A percentile compares a stretch with the other conserved stretches of the same genome.
Conservation (phyloP, 495 filamentous ascomycete species). For the Penicillium canescens region DNA sequence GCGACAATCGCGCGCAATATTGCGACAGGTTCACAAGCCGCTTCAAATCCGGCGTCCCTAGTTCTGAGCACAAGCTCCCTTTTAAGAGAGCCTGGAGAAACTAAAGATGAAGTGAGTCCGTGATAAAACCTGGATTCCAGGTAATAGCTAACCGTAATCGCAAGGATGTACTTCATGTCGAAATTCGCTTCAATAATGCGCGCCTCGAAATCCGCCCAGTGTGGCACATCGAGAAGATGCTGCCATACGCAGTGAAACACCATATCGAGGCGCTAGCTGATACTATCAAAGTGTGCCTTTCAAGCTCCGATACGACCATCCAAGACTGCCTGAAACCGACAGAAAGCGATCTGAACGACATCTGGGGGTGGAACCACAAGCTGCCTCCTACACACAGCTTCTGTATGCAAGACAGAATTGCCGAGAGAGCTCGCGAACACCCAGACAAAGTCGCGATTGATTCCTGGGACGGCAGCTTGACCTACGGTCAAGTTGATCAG, state of each 20-base stretch:
- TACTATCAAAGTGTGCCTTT: conserved; percentile 29
- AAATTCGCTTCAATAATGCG: conserved; percentile 22
- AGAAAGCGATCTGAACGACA: conserved; percentile 27
- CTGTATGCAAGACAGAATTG: conserved; percentile 50
- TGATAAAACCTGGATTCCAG: neutral
- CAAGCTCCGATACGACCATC: conserved; percentile 19
- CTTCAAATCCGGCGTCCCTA: conserved; percentile 14
- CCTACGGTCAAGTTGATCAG: conserved; percentile 43
- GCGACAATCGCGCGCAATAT: conserved; percentile 23
- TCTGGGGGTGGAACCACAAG: conserved; percentile 36
- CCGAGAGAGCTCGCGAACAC: conserved; percentile 28
- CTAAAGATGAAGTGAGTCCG: conserved; percentile 27
- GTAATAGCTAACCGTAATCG: neutral
- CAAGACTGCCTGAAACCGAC: conserved; percentile 27
- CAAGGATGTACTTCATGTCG: conserved; percentile 28
- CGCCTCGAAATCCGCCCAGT: conserved; percentile 27
- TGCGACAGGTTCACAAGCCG: conserved; percentile 1
- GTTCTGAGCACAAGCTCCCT: conserved; percentile 34
- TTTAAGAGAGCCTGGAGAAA: conserved; percentile 11
- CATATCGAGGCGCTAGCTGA: conserved; percentile 32
- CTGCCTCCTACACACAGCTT: conserved; percentile 32
- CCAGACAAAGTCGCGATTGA: conserved; percentile 40
- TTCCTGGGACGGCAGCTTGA: conserved; percentile 51
- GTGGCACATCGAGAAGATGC: conserved; percentile 29
- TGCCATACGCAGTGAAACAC: conserved; percentile 34